A percentile compares a stretch with the other conserved stretches of the same genome.
Evolutionary conservation across 371 early-diverging fungal genomes (phyloP).

Genomic region (Mucor ambiguus): DNA sequence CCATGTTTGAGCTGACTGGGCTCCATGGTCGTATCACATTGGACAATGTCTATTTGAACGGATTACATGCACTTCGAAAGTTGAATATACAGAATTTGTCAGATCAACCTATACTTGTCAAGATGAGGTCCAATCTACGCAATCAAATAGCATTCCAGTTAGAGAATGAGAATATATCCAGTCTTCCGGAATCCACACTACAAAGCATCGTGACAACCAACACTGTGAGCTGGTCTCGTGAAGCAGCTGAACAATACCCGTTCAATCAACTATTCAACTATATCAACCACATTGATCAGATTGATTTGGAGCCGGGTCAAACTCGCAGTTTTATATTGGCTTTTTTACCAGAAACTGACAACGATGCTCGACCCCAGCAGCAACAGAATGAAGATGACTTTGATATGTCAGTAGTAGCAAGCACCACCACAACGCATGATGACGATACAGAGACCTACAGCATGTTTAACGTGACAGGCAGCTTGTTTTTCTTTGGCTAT

Average conservation of each 20-base stretch:
- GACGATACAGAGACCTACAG: conserved; percentile 44
- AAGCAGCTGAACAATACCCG: conserved; percentile 59
- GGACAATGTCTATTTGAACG: conserved; percentile 82
- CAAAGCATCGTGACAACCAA: conserved; percentile 51
- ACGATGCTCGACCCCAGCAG: conserved; percentile 18
- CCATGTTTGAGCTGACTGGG: conserved; percentile 60
- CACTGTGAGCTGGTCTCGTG: conserved; percentile 59
- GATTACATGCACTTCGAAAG: conserved; percentile 78
- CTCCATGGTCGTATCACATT: conserved; percentile 61
- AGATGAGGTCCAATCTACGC: conserved; percentile 82
- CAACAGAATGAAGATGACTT: conserved; percentile 11
- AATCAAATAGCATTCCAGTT: conserved; percentile 87
- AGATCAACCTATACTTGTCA: conserved; percentile 60
- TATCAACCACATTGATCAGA: conserved; percentile 82
- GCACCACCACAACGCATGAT: background rate
- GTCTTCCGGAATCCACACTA: conserved; percentile 26
- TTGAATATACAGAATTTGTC: conserved; percentile 75
- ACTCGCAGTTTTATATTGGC: conserved; percentile 71
- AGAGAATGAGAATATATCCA: conserved; percentile 77
- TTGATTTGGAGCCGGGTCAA: conserved; percentile 67
- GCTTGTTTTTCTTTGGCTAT: conserved; percentile 86
- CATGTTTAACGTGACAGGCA: conserved; percentile 80
- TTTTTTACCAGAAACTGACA: conserved; percentile 65
- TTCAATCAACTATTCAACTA: conserved; percentile 90
- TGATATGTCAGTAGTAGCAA: conserved; percentile 3